Evolutionary conservation across 306 rosid species (phyloP), one percentile per base, ranked within the genome.

Genomic region (Delonix regia): DNA sequence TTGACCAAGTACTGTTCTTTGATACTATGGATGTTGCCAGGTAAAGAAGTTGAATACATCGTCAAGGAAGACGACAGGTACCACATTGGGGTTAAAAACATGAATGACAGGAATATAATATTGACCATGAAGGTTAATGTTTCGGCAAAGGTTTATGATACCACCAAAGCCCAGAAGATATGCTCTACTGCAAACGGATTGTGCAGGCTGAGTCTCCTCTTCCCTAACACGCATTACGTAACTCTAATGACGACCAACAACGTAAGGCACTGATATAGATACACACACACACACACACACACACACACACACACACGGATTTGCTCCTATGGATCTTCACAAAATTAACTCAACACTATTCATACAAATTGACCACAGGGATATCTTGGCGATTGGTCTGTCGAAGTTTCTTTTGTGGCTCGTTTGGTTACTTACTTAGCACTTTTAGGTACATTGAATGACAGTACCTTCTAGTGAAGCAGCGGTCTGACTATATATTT

Each of bases 141-240:
- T 73, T 89, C 90, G 1, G 88, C 97, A n/a, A 89, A 70, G 74
- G 86, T 88, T 52, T 87, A 93, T 73, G 93, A 93, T 71, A 77
- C 83, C 81, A 69, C 85, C 24, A 85, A 87, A 76, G 93, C 94
- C 77, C 85, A 84, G 44, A 81, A 84, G 3, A 77, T 66, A 66
- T 93, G 94, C 74, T 85, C 94, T 30, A 78, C 86, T 61, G 33
- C 56, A 51, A 83, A 82, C 4, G 94, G 88, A 16, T 85, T 77
- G 0, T 91, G 98, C 74, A 85, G 56, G 71, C 89, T 91, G 71
- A 77, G 59, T 41, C 75, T 84, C 60, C 53, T 45, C 39, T 91
- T 89, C 86, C 94, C 98, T 9, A 22, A 52, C 4, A 85, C 87
- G 16, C 85, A 82, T 22, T 89, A 89, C 78, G 79, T 93, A 33